Conservation (phyloP, 2,329 filamentous ascomycete species). For the Ophiocordyceps robertsii region DNA sequence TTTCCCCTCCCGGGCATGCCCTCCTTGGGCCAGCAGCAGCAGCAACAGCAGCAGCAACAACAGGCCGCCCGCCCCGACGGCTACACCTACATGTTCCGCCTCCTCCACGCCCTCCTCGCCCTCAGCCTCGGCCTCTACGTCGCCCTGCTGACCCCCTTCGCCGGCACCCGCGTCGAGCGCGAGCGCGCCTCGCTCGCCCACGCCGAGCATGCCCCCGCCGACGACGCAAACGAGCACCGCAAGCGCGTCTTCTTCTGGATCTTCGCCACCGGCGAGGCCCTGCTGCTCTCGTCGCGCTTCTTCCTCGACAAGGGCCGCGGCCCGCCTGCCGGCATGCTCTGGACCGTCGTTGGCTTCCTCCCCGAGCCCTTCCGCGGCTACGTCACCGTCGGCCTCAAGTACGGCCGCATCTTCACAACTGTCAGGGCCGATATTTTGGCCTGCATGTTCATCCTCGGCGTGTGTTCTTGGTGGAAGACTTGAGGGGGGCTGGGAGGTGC, state of each 20-base stretch:
- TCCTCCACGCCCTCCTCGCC: constrained; percentile 61
- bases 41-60: constrained; percentile 22
- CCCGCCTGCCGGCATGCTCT: constrained; percentile 48
- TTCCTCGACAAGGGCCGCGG: constrained; percentile 50
- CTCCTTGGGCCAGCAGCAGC: constrained; percentile 27
- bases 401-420: constrained; percentile 58
- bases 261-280: constrained; percentile 65
- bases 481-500: constrained; percentile 3
- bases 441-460: constrained; percentile 62
- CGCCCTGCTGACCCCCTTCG: constrained; percentile 52
- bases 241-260: constrained; percentile 53
- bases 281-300: constrained; percentile 58
- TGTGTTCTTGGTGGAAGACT: constrained; percentile 29
- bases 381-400: constrained; percentile 46
- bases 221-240: constrained; percentile 17
- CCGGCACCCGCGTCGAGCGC: constrained; percentile 49
- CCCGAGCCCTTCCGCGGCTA: constrained; percentile 52
- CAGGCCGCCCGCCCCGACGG: constrained; percentile 22
- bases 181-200: constrained; percentile 23
- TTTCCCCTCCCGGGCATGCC: constrained; percentile 22
- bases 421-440: constrained; percentile 62
- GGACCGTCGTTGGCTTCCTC: constrained; percentile 49
- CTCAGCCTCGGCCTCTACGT: constrained; percentile 59
- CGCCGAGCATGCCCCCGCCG: constrained; percentile 10
- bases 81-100: constrained; percentile 48